Conservation (phyloP, 352 stramenopile genomes). For the Globisporangium mamillatum region DNA sequence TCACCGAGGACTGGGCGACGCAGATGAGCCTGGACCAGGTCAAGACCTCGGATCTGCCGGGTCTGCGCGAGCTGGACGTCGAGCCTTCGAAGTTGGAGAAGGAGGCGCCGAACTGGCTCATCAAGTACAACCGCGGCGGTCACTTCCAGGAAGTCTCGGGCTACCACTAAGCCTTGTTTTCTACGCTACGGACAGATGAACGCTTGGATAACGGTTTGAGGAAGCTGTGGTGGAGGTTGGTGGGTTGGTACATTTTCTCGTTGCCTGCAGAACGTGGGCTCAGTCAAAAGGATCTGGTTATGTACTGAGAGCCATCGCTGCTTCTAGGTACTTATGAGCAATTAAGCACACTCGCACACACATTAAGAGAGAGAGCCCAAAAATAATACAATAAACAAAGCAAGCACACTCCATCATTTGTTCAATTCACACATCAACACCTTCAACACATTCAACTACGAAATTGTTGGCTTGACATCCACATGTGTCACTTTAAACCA, state of each 20-base stretch:
- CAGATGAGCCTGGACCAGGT: slow-evolving; percentile 78
- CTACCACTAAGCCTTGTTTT: slow-evolving; percentile 68
- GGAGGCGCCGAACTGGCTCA: slow-evolving; percentile 93
- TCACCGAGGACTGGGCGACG: slow-evolving; percentile 76
- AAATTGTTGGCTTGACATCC: background rate
- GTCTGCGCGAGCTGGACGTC: slow-evolving; percentile 81
- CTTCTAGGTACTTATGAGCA: slow-evolving; percentile 11
- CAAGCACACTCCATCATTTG: background rate
- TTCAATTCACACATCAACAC: background rate
- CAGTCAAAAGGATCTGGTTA: slow-evolving; percentile 1
- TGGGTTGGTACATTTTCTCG: slow-evolving; percentile 1
- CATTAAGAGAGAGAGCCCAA: background rate
- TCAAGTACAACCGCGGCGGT: slow-evolving; percentile 92
- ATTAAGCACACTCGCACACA: slow-evolving; percentile 9
- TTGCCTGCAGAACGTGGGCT: background rate
- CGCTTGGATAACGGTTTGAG: slow-evolving; percentile 1
- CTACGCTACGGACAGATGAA: slow-evolving; percentile 1
- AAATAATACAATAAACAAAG: slow-evolving; percentile 9
- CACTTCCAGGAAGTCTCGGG: slow-evolving; percentile 93
- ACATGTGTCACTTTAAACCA: slow-evolving; percentile 7
- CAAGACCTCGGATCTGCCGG: slow-evolving; percentile 77
- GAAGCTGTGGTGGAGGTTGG: background rate
- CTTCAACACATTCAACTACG: background rate
- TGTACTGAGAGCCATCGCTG: background rate
- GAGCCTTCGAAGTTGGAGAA: slow-evolving; percentile 93